Conservation (phyloP, 352 stramenopile species). For the Globisporangium parvum region DNA sequence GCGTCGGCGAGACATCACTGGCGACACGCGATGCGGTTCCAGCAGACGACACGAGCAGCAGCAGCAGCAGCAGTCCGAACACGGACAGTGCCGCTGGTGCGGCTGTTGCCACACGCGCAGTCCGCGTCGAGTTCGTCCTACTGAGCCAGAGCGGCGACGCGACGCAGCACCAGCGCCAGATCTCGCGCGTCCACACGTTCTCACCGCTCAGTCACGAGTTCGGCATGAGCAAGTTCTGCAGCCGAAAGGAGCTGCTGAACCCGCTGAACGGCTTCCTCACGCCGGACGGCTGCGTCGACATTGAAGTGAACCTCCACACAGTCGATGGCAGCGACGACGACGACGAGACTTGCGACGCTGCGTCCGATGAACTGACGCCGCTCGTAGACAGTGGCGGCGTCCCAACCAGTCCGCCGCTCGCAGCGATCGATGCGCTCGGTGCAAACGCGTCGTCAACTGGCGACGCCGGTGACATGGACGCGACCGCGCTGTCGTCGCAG, state of each 20-base stretch:
- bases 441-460: background rate
- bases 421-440: conserved; percentile 16
- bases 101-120: conserved; percentile 1
- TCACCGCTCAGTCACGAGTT: conserved; percentile 41
- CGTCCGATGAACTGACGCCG: background rate
- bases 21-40: background rate
- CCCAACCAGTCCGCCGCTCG: conserved; percentile 16
- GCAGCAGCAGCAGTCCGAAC: background rate
- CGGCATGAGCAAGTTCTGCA: conserved; percentile 45
- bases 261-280: conserved; percentile 39
- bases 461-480: background rate
- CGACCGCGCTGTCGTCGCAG: conserved; percentile 9
- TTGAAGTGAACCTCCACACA: conserved; percentile 44
- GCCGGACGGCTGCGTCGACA: conserved; percentile 32
- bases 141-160: conserved; percentile 24
- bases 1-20: conserved; percentile 11
- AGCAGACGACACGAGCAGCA: background rate
- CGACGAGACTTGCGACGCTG: conserved; percentile 5
- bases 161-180: conserved; percentile 20
- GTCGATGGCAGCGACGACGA: conserved; percentile 12
- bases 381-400: no score
- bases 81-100: no score
- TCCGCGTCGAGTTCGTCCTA: conserved; percentile 42
- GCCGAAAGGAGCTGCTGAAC: conserved; percentile 39
- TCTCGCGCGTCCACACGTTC: conserved; percentile 47